Conservation (phyloP, 768 basidiomycete species). For the Goffeauzyma gilvescens region DNA sequence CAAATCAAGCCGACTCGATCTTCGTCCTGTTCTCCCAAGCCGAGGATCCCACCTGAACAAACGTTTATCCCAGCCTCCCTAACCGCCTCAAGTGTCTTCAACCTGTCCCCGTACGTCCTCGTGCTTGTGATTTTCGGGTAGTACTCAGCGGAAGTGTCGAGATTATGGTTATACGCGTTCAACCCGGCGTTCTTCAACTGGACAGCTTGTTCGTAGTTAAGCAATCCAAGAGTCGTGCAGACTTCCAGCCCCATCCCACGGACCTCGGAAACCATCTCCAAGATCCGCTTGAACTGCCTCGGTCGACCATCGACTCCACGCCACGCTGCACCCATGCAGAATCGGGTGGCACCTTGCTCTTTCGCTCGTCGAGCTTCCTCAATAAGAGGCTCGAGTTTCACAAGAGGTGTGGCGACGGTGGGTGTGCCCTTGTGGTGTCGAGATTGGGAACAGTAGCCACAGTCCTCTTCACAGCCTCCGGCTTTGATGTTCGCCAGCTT, state of each 20-base stretch:
- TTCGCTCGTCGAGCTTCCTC: constrained; percentile 85
- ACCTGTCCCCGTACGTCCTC: constrained; percentile 76
- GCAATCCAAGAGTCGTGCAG: constrained; percentile 95
- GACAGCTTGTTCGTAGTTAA: constrained; percentile 75
- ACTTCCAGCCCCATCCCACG: constrained; percentile 98
- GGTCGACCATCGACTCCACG: constrained; percentile 81
- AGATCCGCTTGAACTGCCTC: constrained; percentile 76
- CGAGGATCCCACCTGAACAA: constrained; percentile 88
- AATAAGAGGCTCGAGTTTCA: constrained; percentile 79
- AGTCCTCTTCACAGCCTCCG: constrained; percentile 90
- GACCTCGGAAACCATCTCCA: constrained; percentile 59
- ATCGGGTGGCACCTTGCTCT: constrained; percentile 86
- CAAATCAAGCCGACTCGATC: constrained; percentile 86
- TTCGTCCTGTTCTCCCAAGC: constrained; percentile 71
- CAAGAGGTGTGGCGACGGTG: constrained; percentile 68
- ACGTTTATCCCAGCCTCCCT: constrained; percentile 91
- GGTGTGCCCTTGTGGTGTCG: constrained; percentile 64
- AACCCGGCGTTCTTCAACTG: constrained; percentile 86
- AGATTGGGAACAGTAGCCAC: constrained; percentile 95
- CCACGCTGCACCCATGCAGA: constrained; percentile 99
- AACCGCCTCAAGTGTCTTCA: constrained; percentile 74
- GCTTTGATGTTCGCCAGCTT: constrained; percentile 99
- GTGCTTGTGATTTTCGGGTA: constrained; percentile 96
- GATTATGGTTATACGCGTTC: constrained; percentile 96
- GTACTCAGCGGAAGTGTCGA: constrained; percentile 92